A percentile compares a stretch with the other conserved stretches of the same genome.
These are phyloP conservation scores for Talaromyces sp. DNA, from an alignment of 2,329 filamentous ascomycete species.

Conservation along the genomic window DNA sequence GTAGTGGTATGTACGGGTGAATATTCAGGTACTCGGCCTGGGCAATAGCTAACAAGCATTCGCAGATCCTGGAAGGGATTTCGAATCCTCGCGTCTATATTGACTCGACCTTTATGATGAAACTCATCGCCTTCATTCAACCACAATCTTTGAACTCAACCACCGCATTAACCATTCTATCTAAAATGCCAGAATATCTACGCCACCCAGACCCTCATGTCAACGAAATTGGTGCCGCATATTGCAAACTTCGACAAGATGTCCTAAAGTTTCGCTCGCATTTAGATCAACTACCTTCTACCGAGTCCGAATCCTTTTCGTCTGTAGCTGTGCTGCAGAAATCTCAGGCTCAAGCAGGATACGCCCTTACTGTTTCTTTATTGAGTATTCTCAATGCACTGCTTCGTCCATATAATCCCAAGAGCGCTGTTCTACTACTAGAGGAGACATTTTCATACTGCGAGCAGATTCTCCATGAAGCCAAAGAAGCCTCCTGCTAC, in stretches of 20 bases:
- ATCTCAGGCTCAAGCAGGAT: conserved; percentile 22
- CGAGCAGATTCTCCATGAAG: conserved; percentile 15
- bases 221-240: conserved; percentile 18
- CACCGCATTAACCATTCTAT: conserved; percentile 8
- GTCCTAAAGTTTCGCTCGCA: conserved; percentile 10
- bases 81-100: conserved; percentile 22
- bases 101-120: conserved; percentile 17
- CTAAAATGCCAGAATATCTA: conserved; percentile 16
- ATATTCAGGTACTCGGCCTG: too few relatives aligned
- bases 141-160: not conserved
- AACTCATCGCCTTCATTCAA: conserved; percentile 7
- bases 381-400: conserved; percentile 22
- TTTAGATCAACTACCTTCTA: conserved; percentile 3
- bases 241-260: conserved; percentile 17
- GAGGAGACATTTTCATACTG: conserved; percentile 18
- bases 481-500: conserved; percentile 16
- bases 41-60: not conserved
- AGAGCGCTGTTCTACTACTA: conserved; percentile 7
- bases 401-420: conserved; percentile 21
- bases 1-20: conserved; percentile 24
- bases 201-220: conserved; percentile 16
- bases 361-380: conserved; percentile 19
- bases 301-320: not conserved
- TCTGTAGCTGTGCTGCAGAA: conserved; percentile 1
- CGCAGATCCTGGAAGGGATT: conserved; percentile 25